phyloP scores from a whole-genome alignment of 2,329 filamentous ascomycete genomes.

The Monilinia vaccinii-corymbosi region DNA sequence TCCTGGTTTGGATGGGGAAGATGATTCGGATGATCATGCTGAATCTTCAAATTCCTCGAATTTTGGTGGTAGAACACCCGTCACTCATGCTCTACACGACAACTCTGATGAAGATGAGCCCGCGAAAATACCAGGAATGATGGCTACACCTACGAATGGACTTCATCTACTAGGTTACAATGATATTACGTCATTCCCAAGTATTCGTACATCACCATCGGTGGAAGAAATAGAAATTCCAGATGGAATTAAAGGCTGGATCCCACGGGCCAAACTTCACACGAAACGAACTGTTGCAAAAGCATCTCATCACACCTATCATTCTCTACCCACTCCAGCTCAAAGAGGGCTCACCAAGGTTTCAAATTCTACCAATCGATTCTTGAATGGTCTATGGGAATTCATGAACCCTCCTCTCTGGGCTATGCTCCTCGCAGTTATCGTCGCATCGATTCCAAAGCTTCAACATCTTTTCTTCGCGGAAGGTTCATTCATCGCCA shows the following conservation, averaged over 20 bases:
- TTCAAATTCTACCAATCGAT: slow-evolving; percentile 36
- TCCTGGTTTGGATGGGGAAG: slow-evolving; percentile 34
- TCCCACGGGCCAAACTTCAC: slow-evolving; percentile 31
- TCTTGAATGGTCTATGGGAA: slow-evolving; percentile 65
- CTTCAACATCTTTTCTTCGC: slow-evolving; percentile 83
- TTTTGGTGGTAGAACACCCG: slow-evolving; percentile 29
- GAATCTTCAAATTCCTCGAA: slow-evolving; percentile 23
- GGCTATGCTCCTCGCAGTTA: slow-evolving; percentile 88
- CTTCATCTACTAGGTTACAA: slow-evolving; percentile 13
- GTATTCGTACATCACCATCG: slow-evolving; percentile 34
- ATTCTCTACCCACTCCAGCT: slow-evolving; percentile 40
- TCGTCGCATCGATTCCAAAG: slow-evolving; percentile 78
- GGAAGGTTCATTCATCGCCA: slow-evolving; percentile 81
- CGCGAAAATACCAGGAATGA: slow-evolving; percentile 24
- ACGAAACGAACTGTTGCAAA: slow-evolving; percentile 21
- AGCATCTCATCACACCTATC: slow-evolving; percentile 31
- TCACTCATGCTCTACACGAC: slow-evolving; percentile 26
- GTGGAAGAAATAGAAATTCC: slow-evolving; percentile 29
- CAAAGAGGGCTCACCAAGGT: slow-evolving; percentile 41
- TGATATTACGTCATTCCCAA: slow-evolving; percentile 55
- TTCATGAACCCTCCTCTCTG: slow-evolving; percentile 99
- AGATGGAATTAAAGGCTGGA: slow-evolving; percentile 35
- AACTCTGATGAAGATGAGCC: slow-evolving; percentile 36
- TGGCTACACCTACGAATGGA: slow-evolving; percentile 20
- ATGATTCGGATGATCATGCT: slow-evolving; percentile 12